Percentiles rank a stretch among this genome's conserved stretches.
These are phyloP conservation scores for Heterobasidion annosum DNA, from an alignment of 1,284 basidiomycete genomes.

Conservation along the genomic window DNA sequence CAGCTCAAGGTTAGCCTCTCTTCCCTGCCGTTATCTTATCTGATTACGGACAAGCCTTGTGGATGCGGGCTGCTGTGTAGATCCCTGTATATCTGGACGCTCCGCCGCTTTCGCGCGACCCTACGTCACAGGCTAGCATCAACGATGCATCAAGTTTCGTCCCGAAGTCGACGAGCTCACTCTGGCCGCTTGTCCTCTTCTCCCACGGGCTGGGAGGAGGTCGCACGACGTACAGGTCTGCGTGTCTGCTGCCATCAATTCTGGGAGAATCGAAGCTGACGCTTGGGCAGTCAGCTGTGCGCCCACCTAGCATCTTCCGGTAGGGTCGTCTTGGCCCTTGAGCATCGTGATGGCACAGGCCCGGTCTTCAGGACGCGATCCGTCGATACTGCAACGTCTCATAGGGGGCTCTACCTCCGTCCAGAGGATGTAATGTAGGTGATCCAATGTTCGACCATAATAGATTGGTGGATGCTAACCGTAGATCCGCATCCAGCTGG, in stretches of 20 bases:
- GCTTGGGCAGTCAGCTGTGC: constrained; percentile 50
- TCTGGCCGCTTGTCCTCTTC: constrained; percentile 72
- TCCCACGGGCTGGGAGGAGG: constrained; percentile 78
- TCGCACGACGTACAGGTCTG: constrained; percentile 59
- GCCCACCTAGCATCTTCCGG: constrained; percentile 63
- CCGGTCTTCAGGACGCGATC: constrained; percentile 28
- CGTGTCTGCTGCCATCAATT: not conserved
- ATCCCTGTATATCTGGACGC: constrained; percentile 5
- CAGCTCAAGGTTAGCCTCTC: constrained; percentile 3
- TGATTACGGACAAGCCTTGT: not conserved
- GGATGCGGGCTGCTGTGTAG: not conserved
- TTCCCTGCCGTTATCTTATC: not conserved
- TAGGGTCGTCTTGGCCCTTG: constrained; percentile 66
- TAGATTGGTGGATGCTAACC: no score
- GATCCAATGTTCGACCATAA: not conserved
- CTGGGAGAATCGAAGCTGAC: no score
- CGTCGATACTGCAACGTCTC: constrained; percentile 12
- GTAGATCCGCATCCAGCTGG: constrained; percentile 1
- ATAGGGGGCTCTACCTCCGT: constrained; percentile 15
- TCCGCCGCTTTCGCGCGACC: not conserved
- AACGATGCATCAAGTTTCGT: not conserved
- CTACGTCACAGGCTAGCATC: not conserved
- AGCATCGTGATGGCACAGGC: constrained; percentile 72
- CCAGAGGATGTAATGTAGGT: constrained; percentile 18
- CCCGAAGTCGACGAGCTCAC: not conserved